Evolutionary conservation across 2,329 filamentous ascomycete species (phyloP).

Genomic region (Xylariaceae sp.): DNA sequence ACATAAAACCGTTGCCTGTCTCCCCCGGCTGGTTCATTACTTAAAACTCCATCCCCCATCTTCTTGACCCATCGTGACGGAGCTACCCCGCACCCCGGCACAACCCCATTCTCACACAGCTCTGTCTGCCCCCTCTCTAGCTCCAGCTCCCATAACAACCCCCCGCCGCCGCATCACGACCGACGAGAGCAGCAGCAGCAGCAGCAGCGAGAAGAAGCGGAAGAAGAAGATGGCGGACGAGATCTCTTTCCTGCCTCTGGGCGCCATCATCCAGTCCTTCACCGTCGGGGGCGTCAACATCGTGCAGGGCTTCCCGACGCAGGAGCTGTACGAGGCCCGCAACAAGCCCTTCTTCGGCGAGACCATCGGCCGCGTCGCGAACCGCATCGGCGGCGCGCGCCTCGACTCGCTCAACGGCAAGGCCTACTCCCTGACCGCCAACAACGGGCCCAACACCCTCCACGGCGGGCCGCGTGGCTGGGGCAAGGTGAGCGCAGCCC

Average conservation of each 20-base stretch:
- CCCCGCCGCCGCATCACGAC: too few relatives aligned
- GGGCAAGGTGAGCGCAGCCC: too few relatives aligned
- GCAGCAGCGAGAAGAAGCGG: too few relatives aligned
- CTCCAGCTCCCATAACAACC: too few relatives aligned
- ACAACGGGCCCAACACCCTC: constrained; percentile 69
- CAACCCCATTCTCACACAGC: too few relatives aligned
- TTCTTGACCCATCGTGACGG: too few relatives aligned
- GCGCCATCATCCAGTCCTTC: constrained; percentile 77
- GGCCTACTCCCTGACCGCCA: constrained; percentile 62
- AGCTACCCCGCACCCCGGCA: too few relatives aligned
- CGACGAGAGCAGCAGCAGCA: too few relatives aligned
- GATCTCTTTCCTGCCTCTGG: constrained; percentile 62
- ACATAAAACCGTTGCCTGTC: too few relatives aligned
- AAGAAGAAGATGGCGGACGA: constrained; percentile 32
- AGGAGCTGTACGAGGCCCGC: constrained; percentile 66
- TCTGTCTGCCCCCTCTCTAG: too few relatives aligned
- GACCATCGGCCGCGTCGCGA: constrained; percentile 80
- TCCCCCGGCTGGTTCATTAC: too few relatives aligned
- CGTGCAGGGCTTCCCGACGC: constrained; percentile 74
- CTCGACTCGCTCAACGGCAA: constrained; percentile 66
- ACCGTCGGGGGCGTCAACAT: constrained; percentile 74
- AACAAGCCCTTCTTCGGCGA: constrained; percentile 82
- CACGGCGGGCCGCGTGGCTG: constrained; percentile 70
- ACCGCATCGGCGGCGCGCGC: constrained; percentile 67
- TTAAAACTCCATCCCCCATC: too few relatives aligned